Evolutionary conservation across 2,329 filamentous ascomycete genomes (phyloP), one percentile per base, ranked within the genome.

Genomic region (Orbilia javanica): DNA sequence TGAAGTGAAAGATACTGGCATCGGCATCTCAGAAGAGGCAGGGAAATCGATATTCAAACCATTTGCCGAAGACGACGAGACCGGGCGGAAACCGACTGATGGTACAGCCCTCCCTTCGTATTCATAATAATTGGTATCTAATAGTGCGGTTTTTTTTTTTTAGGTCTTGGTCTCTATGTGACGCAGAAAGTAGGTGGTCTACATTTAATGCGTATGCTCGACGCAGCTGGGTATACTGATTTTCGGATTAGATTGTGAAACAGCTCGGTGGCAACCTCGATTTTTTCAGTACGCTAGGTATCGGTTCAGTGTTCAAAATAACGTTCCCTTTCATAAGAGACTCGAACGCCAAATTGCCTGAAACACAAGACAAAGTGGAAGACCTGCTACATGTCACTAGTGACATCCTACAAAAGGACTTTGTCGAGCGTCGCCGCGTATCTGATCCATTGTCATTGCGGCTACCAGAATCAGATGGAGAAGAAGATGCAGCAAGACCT

Each of bases 1-100:
- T 31, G 53, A 68, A 42, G 10, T 76, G 39, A 77, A 81, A 77
- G 81, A 81, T 69, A 81, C 80, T 34, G 80, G 79, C 44, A 75
- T 80, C 13, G 80, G 81, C 34, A 80, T 81, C 10, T 78, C 80
- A 11, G 67, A 80, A 20, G 77, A 81, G 50, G 50, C 80, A 34
- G 70, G 44, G n/a, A 77, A 77, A 27, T 72, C 70, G 22, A 64
- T 81, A 10, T 81, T 81, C 39, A 74, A 76, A 27, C 79, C 80
- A 1, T 80, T 81, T 13, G 53, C 72, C 2, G 77, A 80, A 42
- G 76, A 77, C 48, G 73, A 77, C 18, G 73, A 77, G 39, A 77
- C 73, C 13, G 73, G 73, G 3, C 57, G 73, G 31, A 71, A 34
- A 13, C 73, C 73, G 31, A 77, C 66, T 27, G 73, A 77, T 63